Conservation (phyloP, 257 asterid species). For the Thymus quinquecostatus region DNA sequence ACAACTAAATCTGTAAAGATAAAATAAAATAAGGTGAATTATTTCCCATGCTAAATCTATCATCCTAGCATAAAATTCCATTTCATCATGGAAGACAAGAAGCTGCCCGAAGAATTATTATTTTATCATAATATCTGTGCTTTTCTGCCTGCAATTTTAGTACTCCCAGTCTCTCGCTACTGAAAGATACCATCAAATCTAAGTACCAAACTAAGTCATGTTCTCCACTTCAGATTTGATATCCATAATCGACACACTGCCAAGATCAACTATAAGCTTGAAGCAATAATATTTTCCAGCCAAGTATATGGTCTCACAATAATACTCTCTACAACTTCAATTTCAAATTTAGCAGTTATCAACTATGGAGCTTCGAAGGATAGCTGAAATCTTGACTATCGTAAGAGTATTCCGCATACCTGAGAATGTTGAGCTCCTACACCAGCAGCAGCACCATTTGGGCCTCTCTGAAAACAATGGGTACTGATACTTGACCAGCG, state of each 20-base stretch:
- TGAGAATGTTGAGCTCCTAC: conserved; percentile 91
- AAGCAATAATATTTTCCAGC: too few relatives aligned
- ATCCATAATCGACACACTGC: not conserved
- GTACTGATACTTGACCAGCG: conserved; percentile 74
- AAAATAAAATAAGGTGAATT: too few relatives aligned
- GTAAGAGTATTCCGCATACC: conserved; percentile 42
- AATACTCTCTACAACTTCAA: not conserved
- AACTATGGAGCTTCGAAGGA: conserved; percentile 16
- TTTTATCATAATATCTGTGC: not conserved
- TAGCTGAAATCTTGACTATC: not conserved
- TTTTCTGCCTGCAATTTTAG: not conserved
- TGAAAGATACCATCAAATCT: not conserved
- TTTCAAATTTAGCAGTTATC: conserved; percentile 7
- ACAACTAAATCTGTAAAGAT: too few relatives aligned
- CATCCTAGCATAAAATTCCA: too few relatives aligned
- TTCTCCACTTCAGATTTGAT: not conserved
- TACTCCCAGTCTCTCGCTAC: not conserved
- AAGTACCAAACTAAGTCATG: not conserved
- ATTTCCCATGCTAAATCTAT: too few relatives aligned
- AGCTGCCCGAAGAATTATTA: too few relatives aligned
- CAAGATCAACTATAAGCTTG: not conserved
- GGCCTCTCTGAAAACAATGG: conserved; percentile 90
- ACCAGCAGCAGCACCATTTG: conserved; percentile 93
- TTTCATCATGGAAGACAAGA: too few relatives aligned
- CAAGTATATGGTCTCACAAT: not conserved